Evolutionary conservation across 2,329 filamentous ascomycete species (phyloP).

Genomic region (Colletotrichum navitas): DNA sequence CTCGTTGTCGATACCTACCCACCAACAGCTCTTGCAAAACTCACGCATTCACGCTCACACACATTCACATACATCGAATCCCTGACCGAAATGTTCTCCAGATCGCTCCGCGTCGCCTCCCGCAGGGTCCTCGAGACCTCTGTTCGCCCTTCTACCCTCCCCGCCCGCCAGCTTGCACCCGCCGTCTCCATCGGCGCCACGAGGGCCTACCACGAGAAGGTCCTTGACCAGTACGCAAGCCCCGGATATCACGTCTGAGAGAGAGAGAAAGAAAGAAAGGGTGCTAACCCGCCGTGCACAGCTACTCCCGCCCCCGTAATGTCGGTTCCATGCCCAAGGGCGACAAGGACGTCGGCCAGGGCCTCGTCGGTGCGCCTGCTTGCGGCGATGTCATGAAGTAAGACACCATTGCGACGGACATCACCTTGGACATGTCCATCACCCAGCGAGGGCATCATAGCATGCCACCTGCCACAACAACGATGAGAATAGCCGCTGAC

Average conservation of each 20-base stretch:
- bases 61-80: background rate
- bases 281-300: constrained; percentile 55
- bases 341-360: constrained; percentile 87
- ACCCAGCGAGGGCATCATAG: too few relatives aligned
- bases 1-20: constrained; percentile 21
- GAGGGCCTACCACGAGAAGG: constrained; percentile 67
- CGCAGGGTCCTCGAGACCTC: constrained; percentile 58
- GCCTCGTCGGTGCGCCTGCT: constrained; percentile 88
- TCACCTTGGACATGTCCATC: background rate
- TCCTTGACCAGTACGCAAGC: constrained; percentile 85
- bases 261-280: constrained; percentile 59
- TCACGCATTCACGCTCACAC: background rate
- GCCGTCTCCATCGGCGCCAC: constrained; percentile 55
- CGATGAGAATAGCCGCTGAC: constrained; percentile 32
- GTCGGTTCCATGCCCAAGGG: constrained; percentile 75
- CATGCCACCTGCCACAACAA: background rate
- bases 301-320: constrained; percentile 67
- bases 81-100: constrained; percentile 57
- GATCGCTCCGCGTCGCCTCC: constrained; percentile 59
- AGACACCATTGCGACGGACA: constrained; percentile 1
- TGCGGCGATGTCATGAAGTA: constrained; percentile 92
- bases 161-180: constrained; percentile 58
- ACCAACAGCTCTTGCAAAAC: constrained; percentile 16
- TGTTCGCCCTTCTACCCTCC: constrained; percentile 54
- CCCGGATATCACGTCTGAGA: constrained; percentile 49